phyloP scores from a whole-genome alignment of 2,329 filamentous ascomycete genomes.

The Cercospora zeae-maydis region DNA sequence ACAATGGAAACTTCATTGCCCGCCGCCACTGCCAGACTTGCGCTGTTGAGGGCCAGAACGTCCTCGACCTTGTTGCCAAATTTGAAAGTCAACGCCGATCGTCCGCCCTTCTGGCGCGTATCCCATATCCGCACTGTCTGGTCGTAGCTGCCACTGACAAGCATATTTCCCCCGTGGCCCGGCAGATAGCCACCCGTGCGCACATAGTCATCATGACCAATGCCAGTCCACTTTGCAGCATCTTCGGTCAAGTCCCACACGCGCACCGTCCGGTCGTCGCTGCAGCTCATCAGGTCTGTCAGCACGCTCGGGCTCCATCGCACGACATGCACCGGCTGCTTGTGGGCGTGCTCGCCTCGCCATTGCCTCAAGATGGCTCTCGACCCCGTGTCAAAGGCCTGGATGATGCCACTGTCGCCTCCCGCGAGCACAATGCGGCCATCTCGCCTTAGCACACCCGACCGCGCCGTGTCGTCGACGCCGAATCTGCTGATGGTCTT shows the following conservation, averaged over 20 bases:
- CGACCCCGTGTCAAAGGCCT: slow-evolving; percentile 89
- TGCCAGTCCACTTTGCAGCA: slow-evolving; percentile 70
- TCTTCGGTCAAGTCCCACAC: slow-evolving; percentile 90
- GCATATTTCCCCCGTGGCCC: slow-evolving; percentile 60
- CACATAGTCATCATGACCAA: slow-evolving; percentile 90
- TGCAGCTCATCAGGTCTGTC: slow-evolving; percentile 81
- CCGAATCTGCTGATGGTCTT: slow-evolving; percentile 90
- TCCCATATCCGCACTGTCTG: slow-evolving; percentile 93
- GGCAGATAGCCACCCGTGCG: slow-evolving; percentile 84
- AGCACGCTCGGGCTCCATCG: slow-evolving; percentile 81
- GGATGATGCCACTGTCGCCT: slow-evolving; percentile 85
- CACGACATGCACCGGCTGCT: slow-evolving; percentile 90
- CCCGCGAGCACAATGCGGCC: slow-evolving; percentile 86
- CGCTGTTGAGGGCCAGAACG: slow-evolving; percentile 82
- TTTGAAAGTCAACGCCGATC: slow-evolving; percentile 87
- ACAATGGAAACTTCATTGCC: slow-evolving; percentile 86
- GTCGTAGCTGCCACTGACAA: slow-evolving; percentile 92
- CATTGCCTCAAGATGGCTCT: slow-evolving; percentile 93
- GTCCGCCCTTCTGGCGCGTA: slow-evolving; percentile 63
- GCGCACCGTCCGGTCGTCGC: slow-evolving; percentile 87
- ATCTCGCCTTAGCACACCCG: slow-evolving; percentile 83
- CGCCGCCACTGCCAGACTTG: slow-evolving; percentile 77
- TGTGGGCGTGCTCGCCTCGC: slow-evolving; percentile 58
- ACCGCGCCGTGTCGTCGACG: slow-evolving; percentile 76
- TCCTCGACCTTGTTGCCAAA: slow-evolving; percentile 84